Conservation (phyloP, 495 filamentous ascomycete species). For the Pyronema omphalodes region DNA sequence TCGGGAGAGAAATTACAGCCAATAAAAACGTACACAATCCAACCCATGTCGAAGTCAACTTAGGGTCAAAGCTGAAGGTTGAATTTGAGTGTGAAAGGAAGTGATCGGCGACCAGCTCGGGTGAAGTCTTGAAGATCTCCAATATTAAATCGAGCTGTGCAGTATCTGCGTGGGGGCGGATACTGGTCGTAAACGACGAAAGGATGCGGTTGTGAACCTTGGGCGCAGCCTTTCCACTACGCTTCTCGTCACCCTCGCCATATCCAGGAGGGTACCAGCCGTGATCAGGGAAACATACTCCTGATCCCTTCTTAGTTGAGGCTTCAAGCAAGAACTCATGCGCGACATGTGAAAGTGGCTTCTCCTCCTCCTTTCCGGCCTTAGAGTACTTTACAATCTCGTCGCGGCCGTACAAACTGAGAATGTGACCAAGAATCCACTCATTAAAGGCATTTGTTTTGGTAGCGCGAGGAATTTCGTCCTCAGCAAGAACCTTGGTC, state of each 20-base stretch:
- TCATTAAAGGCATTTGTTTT: constrained; percentile 23
- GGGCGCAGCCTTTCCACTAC: constrained; percentile 1
- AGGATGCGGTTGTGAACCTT: constrained; percentile 52
- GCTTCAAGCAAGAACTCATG: constrained; percentile 19
- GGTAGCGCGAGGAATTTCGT: constrained; percentile 14
- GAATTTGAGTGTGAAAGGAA: constrained; percentile 52
- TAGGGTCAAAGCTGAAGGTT: constrained; percentile 69
- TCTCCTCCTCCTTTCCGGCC: constrained; percentile 12
- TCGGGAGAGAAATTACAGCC: constrained; percentile 49
- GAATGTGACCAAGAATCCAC: constrained; percentile 17
- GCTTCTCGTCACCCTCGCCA: constrained; percentile 11
- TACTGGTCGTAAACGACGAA: constrained; percentile 52
- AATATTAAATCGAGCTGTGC: constrained; percentile 67
- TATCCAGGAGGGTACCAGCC: constrained; percentile 21
- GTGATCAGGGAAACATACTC: constrained; percentile 20
- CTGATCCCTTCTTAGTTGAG: constrained; percentile 19
- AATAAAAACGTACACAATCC: constrained; percentile 80
- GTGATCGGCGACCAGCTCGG: constrained; percentile 71
- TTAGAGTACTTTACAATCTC: constrained; percentile 10
- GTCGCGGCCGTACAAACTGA: constrained; percentile 15
- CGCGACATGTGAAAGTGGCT: constrained; percentile 11
- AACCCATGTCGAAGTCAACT: constrained; percentile 80
- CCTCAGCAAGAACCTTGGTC: constrained; percentile 16
- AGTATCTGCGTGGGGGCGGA: constrained; percentile 65
- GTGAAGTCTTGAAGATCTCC: constrained; percentile 57